These are phyloP conservation scores for Pyrenochaeta sp. DNA, from an alignment of 2,329 filamentous ascomycete species.

Conservation along the genomic window DNA sequence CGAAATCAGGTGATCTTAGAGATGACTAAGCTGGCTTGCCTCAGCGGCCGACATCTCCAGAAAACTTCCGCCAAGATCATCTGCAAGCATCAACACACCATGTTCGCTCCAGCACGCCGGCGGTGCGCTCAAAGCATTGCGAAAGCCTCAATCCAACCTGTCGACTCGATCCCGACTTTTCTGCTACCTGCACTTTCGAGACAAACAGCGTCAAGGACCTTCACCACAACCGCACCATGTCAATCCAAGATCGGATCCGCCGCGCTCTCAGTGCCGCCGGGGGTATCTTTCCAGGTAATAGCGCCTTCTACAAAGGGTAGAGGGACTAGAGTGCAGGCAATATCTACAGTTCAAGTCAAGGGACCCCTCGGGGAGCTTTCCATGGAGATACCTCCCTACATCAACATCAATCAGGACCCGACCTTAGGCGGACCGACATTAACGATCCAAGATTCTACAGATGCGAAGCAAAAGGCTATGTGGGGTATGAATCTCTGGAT, in stretches of 20 bases:
- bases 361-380: conserved; percentile 84
- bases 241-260: conserved; percentile 87
- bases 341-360: conserved; percentile 75
- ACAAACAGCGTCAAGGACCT: conserved; percentile 59
- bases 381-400: conserved; percentile 80
- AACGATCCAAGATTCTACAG: conserved; percentile 71
- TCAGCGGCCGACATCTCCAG: conserved; percentile 21
- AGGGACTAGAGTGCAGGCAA: conserved; percentile 68
- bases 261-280: conserved; percentile 51
- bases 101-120: conserved; percentile 72
- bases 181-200: conserved; percentile 75
- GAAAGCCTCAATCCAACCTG: conserved; percentile 50
- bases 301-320: conserved; percentile 69
- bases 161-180: conserved; percentile 72
- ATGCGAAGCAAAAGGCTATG: conserved; percentile 87
- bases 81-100: conserved; percentile 49
- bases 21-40: conserved; percentile 23
- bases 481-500: conserved; percentile 72
- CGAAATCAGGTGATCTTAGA: neutral
- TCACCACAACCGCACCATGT: conserved; percentile 74
- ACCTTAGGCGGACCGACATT: conserved; percentile 71
- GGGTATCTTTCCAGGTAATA: conserved; percentile 74
- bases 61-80: conserved; percentile 31
- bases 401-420: conserved; percentile 74
- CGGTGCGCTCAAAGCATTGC: conserved; percentile 63